These are phyloP conservation scores for Russula ochroleuca DNA, from an alignment of 768 basidiomycete species.

Conservation along the genomic window DNA sequence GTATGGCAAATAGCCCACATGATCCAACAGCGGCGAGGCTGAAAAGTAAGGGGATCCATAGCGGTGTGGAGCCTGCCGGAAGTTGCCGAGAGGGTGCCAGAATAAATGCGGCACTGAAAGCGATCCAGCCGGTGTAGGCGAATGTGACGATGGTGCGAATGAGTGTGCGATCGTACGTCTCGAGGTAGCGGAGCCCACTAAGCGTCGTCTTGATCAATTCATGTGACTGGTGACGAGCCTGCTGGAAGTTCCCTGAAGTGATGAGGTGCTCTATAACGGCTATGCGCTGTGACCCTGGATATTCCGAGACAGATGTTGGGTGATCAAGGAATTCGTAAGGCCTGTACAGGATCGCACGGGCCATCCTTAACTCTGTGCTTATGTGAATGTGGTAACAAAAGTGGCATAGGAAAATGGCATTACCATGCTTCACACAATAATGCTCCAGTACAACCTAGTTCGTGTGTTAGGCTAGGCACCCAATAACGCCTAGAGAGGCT, in stretches of 20 bases:
- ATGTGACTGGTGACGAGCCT: constrained; percentile 47
- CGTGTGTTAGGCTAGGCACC: background rate
- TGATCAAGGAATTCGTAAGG: constrained; percentile 52
- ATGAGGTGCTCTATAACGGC: constrained; percentile 47
- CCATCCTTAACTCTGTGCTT: constrained; percentile 54
- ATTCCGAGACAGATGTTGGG: constrained; percentile 28
- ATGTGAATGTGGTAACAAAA: background rate
- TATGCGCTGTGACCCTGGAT: constrained; percentile 38
- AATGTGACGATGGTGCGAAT: constrained; percentile 63
- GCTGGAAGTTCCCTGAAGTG: constrained; percentile 39
- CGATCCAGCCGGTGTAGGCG: constrained; percentile 77
- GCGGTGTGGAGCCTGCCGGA: background rate
- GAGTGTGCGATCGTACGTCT: constrained; percentile 69
- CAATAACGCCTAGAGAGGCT: background rate
- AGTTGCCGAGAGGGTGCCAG: constrained; percentile 39
- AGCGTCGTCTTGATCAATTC: constrained; percentile 52
- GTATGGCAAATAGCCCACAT: constrained; percentile 53
- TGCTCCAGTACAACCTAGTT: constrained; percentile 65
- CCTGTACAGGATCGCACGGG: constrained; percentile 55
- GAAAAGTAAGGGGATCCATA: constrained; percentile 21
- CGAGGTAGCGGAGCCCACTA: constrained; percentile 68
- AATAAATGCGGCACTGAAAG: constrained; percentile 57
- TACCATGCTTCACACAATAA: constrained; percentile 73
- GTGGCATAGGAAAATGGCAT: constrained; percentile 20
- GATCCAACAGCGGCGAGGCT: constrained; percentile 38